Conservation (phyloP, 108 stramenopile genomes). For the Stephanodiscus triporus region DNA sequence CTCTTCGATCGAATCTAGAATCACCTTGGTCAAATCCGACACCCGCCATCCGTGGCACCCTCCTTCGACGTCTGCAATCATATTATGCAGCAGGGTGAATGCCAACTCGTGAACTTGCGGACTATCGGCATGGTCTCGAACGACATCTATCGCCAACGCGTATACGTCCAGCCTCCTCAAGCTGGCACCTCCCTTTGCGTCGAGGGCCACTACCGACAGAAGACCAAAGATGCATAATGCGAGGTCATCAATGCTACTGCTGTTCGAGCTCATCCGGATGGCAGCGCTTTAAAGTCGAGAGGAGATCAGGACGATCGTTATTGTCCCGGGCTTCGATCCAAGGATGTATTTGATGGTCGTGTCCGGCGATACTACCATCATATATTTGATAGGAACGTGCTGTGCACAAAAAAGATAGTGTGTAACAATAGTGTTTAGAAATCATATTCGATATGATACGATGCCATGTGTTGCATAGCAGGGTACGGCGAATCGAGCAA, state of each 20-base stretch:
- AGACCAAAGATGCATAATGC: constrained; percentile 19
- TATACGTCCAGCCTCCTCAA: constrained; percentile 8
- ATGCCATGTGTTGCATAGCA: too few relatives aligned
- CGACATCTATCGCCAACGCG: constrained; percentile 15
- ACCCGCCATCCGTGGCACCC: neutral
- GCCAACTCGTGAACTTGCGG: constrained; percentile 13
- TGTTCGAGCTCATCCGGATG: constrained; percentile 3
- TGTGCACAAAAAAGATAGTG: neutral
- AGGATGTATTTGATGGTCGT: constrained; percentile 15
- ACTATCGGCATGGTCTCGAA: constrained; percentile 12
- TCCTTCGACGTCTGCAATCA: neutral
- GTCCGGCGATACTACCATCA: constrained; percentile 25
- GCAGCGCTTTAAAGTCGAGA: constrained; percentile 16
- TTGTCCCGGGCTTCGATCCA: constrained; percentile 2
- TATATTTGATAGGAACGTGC: constrained; percentile 35
- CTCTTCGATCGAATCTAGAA: constrained; percentile 12
- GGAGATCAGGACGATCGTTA: constrained; percentile 7
- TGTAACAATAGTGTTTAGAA: neutral
- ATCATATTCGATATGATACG: too few relatives aligned
- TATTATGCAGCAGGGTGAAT: constrained; percentile 13
- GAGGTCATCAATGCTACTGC: constrained; percentile 5
- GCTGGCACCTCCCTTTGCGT: constrained; percentile 8
- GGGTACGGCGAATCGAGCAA: neutral
- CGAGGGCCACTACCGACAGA: constrained; percentile 18
- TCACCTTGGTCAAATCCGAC: constrained; percentile 15